These are phyloP conservation scores for Microbotryum violaceum DNA, from an alignment of 1,284 basidiomycete genomes.

Conservation along the genomic window DNA sequence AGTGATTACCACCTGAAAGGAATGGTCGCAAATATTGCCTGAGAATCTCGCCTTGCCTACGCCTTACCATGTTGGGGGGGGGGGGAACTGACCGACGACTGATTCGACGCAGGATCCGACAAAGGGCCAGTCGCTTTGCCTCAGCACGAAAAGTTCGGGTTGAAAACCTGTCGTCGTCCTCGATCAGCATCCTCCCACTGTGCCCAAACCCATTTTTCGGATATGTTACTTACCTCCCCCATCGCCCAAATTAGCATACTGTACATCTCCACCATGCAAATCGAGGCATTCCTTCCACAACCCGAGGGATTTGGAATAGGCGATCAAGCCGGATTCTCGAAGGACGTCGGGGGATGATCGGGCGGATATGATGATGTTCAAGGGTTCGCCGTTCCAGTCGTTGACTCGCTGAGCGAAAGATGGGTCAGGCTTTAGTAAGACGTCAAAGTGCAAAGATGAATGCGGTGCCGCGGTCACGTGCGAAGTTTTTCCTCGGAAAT, in stretches of 20 bases:
- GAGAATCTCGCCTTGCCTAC: neutral
- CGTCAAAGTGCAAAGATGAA: too few relatives aligned
- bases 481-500: too few relatives aligned
- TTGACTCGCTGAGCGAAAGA: neutral
- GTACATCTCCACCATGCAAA: constrained; percentile 40
- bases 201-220: constrained; percentile 34
- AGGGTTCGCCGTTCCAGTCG: constrained; percentile 36
- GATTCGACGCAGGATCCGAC: constrained; percentile 39
- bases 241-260: constrained; percentile 41
- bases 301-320: constrained; percentile 40
- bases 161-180: constrained; percentile 36
- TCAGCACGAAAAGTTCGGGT: constrained; percentile 39
- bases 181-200: constrained; percentile 9
- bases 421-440: too few relatives aligned
- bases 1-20: constrained; percentile 40
- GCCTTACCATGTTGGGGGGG: neutral
- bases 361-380: constrained; percentile 42
- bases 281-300: constrained; percentile 40
- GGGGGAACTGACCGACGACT: constrained; percentile 36
- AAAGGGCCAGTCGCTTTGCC: constrained; percentile 37
- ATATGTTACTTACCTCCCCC: constrained; percentile 36
- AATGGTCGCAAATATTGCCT: neutral
- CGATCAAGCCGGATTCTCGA: constrained; percentile 38
- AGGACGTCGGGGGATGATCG: constrained; percentile 37
- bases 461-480: too few relatives aligned